Conservation (phyloP, 2,329 filamentous ascomycete genomes). For the Aspergillus caelatus region DNA sequence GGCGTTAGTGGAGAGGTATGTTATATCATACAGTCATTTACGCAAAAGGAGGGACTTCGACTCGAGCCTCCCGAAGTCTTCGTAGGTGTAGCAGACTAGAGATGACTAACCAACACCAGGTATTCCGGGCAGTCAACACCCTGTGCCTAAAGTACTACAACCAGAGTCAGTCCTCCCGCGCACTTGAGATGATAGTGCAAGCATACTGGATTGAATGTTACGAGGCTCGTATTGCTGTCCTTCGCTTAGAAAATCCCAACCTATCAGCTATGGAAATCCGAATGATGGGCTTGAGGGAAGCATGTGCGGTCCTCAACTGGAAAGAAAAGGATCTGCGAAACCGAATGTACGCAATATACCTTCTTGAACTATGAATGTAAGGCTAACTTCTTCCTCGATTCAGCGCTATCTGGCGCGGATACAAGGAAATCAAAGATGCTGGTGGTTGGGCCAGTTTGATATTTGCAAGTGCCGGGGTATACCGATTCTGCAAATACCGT, state of each 20-base stretch:
- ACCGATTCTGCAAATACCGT: slow-evolving; percentile 64
- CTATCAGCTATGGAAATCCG: slow-evolving; percentile 53
- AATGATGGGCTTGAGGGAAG: slow-evolving; percentile 56
- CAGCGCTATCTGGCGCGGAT: slow-evolving; percentile 58
- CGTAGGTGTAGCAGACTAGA: too few species aligned
- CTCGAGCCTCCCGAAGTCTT: not conserved
- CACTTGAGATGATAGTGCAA: slow-evolving; percentile 62
- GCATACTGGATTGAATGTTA: slow-evolving; percentile 61
- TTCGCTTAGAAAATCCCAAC: slow-evolving; percentile 42
- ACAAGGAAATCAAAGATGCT: slow-evolving; percentile 60
- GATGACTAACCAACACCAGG: slow-evolving; percentile 10
- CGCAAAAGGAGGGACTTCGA: not conserved
- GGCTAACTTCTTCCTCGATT: not conserved
- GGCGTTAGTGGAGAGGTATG: slow-evolving; percentile 22
- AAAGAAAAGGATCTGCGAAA: slow-evolving; percentile 62
- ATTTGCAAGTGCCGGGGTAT: slow-evolving; percentile 61
- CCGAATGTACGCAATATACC: slow-evolving; percentile 23
- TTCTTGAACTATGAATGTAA: not conserved
- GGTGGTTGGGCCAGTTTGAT: slow-evolving; percentile 60
- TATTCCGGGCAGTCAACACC: slow-evolving; percentile 26
- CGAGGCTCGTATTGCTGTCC: slow-evolving; percentile 52
- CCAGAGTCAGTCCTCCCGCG: slow-evolving; percentile 57
- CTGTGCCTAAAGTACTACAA: slow-evolving; percentile 34
- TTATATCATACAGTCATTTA: not conserved
- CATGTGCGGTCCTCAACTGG: slow-evolving; percentile 58